Percentiles rank a stretch among this genome's conserved stretches.
Conservation (phyloP, 495 filamentous ascomycete genomes). For the Aspergillus asperescens region DNA sequence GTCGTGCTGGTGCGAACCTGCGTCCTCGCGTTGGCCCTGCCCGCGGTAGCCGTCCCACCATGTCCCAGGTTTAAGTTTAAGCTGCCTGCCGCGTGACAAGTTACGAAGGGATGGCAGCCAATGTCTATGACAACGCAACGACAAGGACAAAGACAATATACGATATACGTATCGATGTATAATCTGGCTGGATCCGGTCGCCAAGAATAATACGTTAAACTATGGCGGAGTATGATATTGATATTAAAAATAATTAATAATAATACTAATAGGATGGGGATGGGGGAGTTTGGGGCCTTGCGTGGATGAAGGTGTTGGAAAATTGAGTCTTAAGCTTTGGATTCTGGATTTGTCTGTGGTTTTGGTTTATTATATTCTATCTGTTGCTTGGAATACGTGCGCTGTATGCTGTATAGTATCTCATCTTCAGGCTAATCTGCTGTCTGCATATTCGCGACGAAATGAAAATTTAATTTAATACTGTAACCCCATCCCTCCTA, state of each 20-base stretch:
- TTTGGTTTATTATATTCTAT: background rate
- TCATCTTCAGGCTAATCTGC: background rate
- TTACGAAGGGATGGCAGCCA: background rate
- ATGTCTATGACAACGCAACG: background rate
- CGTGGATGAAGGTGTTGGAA: background rate
- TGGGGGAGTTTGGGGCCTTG: background rate
- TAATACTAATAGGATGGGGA: background rate
- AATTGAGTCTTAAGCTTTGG: background rate
- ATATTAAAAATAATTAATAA: background rate
- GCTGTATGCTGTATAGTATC: background rate
- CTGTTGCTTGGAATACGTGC: background rate
- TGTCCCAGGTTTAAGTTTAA: constrained; percentile 66
- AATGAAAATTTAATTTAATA: no score
- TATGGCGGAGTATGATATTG: background rate
- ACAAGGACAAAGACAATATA: background rate
- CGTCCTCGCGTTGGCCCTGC: constrained; percentile 39
- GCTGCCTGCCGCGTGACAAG: background rate
- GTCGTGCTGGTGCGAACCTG: constrained; percentile 34
- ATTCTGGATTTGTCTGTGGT: background rate
- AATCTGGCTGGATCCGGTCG: background rate
- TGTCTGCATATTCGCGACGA: background rate
- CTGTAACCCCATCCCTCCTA: no score
- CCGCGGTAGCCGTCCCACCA: constrained; percentile 43
- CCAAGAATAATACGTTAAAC: background rate
- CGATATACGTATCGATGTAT: background rate